phyloP scores from a whole-genome alignment of 2,329 filamentous ascomycete species.

The Colletotrichum nymphaeae region DNA sequence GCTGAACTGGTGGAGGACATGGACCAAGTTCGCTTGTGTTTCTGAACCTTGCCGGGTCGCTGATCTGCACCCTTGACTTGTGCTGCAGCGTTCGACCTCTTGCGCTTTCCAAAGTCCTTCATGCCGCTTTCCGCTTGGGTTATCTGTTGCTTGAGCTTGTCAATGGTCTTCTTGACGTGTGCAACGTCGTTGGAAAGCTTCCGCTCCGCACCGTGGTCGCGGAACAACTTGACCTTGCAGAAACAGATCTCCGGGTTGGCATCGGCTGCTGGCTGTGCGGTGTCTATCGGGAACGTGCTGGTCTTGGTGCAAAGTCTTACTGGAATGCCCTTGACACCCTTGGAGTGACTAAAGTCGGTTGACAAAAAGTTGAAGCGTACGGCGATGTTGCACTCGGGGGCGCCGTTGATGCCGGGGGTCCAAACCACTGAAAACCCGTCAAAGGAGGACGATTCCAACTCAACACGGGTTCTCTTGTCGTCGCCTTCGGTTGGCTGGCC shows the following conservation, averaged over 20 bases:
- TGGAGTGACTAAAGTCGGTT: slow-evolving; percentile 98
- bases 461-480: slow-evolving; percentile 74
- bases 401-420: slow-evolving; percentile 77
- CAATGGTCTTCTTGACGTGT: slow-evolving; percentile 95
- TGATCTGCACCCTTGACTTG: slow-evolving; percentile 60
- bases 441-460: slow-evolving; percentile 83
- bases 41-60: slow-evolving; percentile 83
- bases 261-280: slow-evolving; percentile 59
- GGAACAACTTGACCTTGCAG: slow-evolving; percentile 97
- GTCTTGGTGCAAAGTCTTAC: slow-evolving; percentile 95
- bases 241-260: slow-evolving; percentile 80
- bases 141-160: slow-evolving; percentile 95
- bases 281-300: slow-evolving; percentile 68
- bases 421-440: slow-evolving; percentile 94
- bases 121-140: slow-evolving; percentile 77
- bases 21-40: slow-evolving; percentile 96
- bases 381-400: slow-evolving; percentile 83
- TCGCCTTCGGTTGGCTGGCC: slow-evolving; percentile 69
- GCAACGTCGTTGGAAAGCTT: slow-evolving; percentile 95
- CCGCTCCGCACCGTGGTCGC: slow-evolving; percentile 93
- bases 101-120: slow-evolving; percentile 75
- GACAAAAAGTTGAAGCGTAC: slow-evolving; percentile 99
- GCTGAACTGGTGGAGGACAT: slow-evolving; percentile 83
- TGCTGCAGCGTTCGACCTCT: slow-evolving; percentile 61
- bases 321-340: slow-evolving; percentile 97